These are phyloP conservation scores for Inga oerstediana DNA, from an alignment of 306 rosid species.

Conservation along the genomic window DNA sequence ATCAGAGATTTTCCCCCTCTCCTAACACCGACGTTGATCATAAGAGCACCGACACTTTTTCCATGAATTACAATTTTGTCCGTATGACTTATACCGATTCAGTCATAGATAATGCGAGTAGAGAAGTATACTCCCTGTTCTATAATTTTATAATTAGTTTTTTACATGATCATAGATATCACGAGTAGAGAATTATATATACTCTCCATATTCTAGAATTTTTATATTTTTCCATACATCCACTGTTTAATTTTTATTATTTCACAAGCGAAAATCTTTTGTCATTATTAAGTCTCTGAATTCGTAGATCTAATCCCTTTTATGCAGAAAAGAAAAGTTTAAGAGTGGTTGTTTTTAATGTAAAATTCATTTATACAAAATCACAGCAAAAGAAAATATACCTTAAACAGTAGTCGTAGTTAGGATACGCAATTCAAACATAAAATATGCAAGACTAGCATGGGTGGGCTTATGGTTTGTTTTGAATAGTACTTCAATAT, in stretches of 20 bases:
- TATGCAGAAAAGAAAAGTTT: not conserved
- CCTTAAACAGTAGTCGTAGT: not conserved
- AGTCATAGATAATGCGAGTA: not conserved
- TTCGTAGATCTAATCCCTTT: not conserved
- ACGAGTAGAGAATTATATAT: not conserved
- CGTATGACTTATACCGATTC: not conserved
- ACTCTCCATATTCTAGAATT: too few relatives aligned
- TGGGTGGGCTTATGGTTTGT: not conserved
- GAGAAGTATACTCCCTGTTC: not conserved
- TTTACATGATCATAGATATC: not conserved
- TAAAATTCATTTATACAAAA: not conserved
- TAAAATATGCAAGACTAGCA: not conserved
- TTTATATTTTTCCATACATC: not conserved
- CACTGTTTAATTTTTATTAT: not conserved
- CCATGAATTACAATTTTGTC: not conserved
- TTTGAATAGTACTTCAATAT: not conserved
- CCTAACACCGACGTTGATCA: not conserved
- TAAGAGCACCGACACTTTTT: conserved; percentile 4
- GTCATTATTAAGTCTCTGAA: not conserved
- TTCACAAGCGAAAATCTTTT: not conserved
- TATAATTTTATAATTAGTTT: too few relatives aligned
- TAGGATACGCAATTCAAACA: not conserved
- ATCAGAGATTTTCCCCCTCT: not conserved
- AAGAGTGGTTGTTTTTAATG: not conserved
- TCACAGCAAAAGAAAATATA: not conserved